phyloP scores from a whole-genome alignment of 306 rosid species.

The Fragaria iinumae region DNA sequence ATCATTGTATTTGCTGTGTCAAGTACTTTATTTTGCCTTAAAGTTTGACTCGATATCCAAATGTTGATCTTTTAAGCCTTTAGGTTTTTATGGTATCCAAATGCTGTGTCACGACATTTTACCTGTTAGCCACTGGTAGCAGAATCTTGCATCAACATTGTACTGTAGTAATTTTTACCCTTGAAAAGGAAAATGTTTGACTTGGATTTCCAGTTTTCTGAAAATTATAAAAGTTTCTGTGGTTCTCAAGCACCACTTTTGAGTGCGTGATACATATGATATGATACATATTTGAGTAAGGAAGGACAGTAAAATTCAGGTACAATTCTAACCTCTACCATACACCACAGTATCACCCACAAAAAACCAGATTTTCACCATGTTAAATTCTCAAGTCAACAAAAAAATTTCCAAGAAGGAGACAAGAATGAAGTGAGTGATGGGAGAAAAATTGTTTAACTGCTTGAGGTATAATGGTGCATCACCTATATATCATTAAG shows the following conservation, averaged over 20 bases:
- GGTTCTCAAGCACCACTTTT: neutral
- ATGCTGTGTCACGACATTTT: neutral
- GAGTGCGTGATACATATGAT: neutral
- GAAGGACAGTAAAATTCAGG: neutral
- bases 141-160: neutral
- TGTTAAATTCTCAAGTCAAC: neutral
- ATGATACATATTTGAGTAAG: neutral
- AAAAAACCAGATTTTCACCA: neutral
- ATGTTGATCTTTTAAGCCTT: neutral
- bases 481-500: neutral
- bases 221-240: neutral
- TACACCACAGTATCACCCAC: neutral
- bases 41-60: constrained; percentile 1
- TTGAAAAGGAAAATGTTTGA: neutral
- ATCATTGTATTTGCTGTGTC: neutral
- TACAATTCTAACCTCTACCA: neutral
- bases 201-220: neutral
- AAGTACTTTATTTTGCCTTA: neutral
- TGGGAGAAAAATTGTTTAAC: neutral
- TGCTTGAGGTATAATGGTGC: neutral
- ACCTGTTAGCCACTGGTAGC: neutral
- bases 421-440: neutral
- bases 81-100: neutral
- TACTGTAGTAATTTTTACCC: neutral
- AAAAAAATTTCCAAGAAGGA: neutral